A percentile compares a stretch with the other conserved stretches of the same genome.
These are phyloP conservation scores for Claviceps paspali DNA, from an alignment of 2,329 filamentous ascomycete genomes.

Conservation along the genomic window DNA sequence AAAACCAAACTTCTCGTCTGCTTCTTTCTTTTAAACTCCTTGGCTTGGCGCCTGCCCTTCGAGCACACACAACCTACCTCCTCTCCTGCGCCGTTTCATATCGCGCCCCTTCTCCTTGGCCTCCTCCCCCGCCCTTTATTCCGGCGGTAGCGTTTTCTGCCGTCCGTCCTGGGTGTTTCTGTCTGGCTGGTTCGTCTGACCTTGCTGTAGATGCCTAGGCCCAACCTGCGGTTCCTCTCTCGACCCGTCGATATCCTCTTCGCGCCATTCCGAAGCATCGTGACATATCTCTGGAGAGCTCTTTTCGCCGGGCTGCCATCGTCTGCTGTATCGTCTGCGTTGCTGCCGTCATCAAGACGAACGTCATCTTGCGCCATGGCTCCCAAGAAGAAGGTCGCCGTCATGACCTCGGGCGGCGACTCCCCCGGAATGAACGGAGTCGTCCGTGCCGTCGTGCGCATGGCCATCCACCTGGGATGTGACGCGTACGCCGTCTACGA, in stretches of 20 bases:
- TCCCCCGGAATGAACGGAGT: constrained; percentile 90
- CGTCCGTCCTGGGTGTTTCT: not conserved
- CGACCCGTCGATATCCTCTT: constrained; percentile 17
- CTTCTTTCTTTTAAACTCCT: too few species aligned
- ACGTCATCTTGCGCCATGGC: constrained; percentile 22
- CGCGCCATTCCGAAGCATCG: constrained; percentile 13
- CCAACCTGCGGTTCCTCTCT: constrained; percentile 14
- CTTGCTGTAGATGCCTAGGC: constrained; percentile 12
- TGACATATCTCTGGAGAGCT: constrained; percentile 14
- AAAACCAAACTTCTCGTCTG: too few species aligned
- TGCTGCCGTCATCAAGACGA: constrained; percentile 7
- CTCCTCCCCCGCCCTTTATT: too few species aligned
- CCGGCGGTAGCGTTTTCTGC: too few species aligned
- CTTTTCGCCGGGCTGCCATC: constrained; percentile 8
- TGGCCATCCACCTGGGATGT: constrained; percentile 71
- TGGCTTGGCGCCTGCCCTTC: too few species aligned
- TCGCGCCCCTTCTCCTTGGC: not conserved
- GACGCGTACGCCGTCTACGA: constrained; percentile 76
- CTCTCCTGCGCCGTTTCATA: not conserved
- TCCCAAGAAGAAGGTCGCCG: constrained; percentile 55
- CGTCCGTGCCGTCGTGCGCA: constrained; percentile 80
- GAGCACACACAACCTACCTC: too few species aligned
- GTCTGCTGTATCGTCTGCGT: constrained; percentile 4
- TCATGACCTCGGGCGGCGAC: constrained; percentile 92
- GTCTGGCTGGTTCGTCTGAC: not conserved